Conservation (phyloP, 2,329 filamentous ascomycete genomes). For the Verticillium zaregamsianum region DNA sequence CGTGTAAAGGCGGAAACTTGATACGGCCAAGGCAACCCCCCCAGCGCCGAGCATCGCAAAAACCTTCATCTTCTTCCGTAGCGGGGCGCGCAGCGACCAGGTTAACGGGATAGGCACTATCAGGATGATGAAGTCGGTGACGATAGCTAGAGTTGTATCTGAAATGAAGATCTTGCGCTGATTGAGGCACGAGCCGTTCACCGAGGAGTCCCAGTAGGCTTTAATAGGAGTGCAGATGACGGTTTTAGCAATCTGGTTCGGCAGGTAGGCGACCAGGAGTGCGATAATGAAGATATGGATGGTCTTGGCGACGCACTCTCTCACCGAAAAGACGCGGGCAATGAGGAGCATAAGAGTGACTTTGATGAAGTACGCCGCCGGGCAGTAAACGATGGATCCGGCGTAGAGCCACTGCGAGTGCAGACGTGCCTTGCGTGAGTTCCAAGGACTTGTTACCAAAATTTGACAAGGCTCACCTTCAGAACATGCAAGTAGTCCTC, state of each 20-base stretch:
- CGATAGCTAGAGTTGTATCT: slow-evolving; percentile 22
- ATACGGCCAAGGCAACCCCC: slow-evolving; percentile 19
- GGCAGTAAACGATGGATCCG: slow-evolving; percentile 19
- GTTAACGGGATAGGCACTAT: slow-evolving; percentile 25
- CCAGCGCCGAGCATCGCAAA: slow-evolving; percentile 22
- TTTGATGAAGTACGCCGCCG: slow-evolving; percentile 22
- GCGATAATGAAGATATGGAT: slow-evolving; percentile 21
- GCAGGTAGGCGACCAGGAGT: slow-evolving; percentile 18
- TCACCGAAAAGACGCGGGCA: slow-evolving; percentile 22
- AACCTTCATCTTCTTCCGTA: slow-evolving; percentile 24
- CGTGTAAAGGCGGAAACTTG: slow-evolving; percentile 17
- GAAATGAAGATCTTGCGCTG: slow-evolving; percentile 23
- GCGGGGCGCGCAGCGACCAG: slow-evolving; percentile 19
- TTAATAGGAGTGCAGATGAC: slow-evolving; percentile 17
- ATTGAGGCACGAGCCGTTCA: slow-evolving; percentile 21
- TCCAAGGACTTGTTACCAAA: too few species aligned
- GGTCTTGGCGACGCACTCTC: slow-evolving; percentile 14
- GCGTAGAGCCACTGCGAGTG: slow-evolving; percentile 18
- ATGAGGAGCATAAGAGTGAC: slow-evolving; percentile 23
- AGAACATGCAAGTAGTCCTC: too few species aligned
- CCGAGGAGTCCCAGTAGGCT: slow-evolving; percentile 15
- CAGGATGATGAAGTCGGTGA: slow-evolving; percentile 27
- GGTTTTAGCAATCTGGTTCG: slow-evolving; percentile 20
- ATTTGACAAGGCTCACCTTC: too few species aligned
- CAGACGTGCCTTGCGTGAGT: too few species aligned